Evolutionary conservation across 352 stramenopile genomes (phyloP).

Genomic region (Pythium phragmiticola): DNA sequence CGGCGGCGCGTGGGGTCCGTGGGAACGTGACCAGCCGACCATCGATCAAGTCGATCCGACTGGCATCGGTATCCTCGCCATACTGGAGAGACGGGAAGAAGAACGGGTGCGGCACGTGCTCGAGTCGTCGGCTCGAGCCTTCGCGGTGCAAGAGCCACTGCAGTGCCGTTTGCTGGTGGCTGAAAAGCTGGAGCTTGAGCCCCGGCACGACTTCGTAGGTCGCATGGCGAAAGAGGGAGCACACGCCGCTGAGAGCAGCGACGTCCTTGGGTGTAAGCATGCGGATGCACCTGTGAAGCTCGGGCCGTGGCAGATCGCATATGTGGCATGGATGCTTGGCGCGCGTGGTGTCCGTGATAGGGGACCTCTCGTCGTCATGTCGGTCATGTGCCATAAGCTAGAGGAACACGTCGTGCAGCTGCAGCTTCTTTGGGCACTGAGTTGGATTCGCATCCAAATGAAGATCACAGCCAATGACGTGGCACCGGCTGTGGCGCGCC

Average conservation of each 20-base stretch:
- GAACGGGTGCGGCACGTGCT: slow-evolving; percentile 45
- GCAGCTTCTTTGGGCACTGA: not conserved
- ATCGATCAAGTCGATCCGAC: slow-evolving; percentile 60
- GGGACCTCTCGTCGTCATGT: slow-evolving; percentile 59
- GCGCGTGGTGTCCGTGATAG: slow-evolving; percentile 31
- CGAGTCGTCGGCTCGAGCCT: slow-evolving; percentile 22
- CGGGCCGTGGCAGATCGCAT: slow-evolving; percentile 49
- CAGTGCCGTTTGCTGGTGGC: slow-evolving; percentile 69
- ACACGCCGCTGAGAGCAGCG: slow-evolving; percentile 55
- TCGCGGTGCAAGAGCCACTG: slow-evolving; percentile 83
- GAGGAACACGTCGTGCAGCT: slow-evolving; percentile 38
- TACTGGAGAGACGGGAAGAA: slow-evolving; percentile 26
- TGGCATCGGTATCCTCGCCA: slow-evolving; percentile 7
- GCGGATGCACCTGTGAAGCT: slow-evolving; percentile 56
- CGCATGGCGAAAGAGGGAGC: slow-evolving; percentile 73
- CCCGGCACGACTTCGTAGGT: slow-evolving; percentile 83
- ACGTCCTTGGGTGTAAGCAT: slow-evolving; percentile 61
- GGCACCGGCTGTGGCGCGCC: slow-evolving; percentile 45
- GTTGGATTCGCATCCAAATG: slow-evolving; percentile 20
- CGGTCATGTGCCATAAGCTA: slow-evolving; percentile 56
- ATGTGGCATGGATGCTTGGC: slow-evolving; percentile 37
- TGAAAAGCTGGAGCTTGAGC: slow-evolving; percentile 68
- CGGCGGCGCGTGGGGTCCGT: slow-evolving; percentile 19
- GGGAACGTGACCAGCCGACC: slow-evolving; percentile 31
- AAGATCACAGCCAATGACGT: slow-evolving; percentile 63